A percentile compares a stretch with the other conserved stretches of the same genome.
Conservation (phyloP, 306 rosid species). For the Canavalia ensiformis region DNA sequence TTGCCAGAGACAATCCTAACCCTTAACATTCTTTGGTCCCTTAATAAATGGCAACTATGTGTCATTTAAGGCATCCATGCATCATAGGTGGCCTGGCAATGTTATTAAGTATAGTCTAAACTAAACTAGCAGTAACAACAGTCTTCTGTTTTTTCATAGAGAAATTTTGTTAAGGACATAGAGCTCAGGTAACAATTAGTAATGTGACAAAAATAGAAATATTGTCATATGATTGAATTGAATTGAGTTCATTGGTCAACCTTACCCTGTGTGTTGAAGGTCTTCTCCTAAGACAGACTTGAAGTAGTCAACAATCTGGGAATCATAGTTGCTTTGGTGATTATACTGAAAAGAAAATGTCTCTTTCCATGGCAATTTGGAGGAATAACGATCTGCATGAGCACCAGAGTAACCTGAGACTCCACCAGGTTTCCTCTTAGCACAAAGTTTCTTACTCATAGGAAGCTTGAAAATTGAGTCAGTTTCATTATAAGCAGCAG, state of each 20-base stretch:
- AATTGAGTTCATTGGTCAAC: not conserved
- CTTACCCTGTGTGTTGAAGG: slow-evolving; percentile 67
- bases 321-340: slow-evolving; percentile 30
- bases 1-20: too few relatives aligned
- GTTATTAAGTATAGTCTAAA: not conserved
- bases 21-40: too few relatives aligned
- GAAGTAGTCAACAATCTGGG: slow-evolving; percentile 63
- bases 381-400: slow-evolving; percentile 69
- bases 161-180: not conserved
- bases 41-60: too few relatives aligned
- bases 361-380: slow-evolving; percentile 84
- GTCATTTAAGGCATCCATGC: not conserved
- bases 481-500: slow-evolving; percentile 57
- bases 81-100: not conserved
- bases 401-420: slow-evolving; percentile 71
- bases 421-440: slow-evolving; percentile 55
- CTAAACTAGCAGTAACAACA: not conserved
- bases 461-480: slow-evolving; percentile 70
- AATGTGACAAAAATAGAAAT: slow-evolving; percentile 11
- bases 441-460: slow-evolving; percentile 49
- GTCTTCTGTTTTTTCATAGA: not conserved
- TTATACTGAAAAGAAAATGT: slow-evolving; percentile 62
- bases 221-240: not conserved
- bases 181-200: slow-evolving; percentile 11
- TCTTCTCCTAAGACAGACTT: slow-evolving; percentile 65